Percentiles rank a stretch among this genome's conserved stretches.
These are phyloP conservation scores for Gnaphalium uliginosum DNA, from an alignment of 129 eudicot genomes.

Conservation along the genomic window DNA sequence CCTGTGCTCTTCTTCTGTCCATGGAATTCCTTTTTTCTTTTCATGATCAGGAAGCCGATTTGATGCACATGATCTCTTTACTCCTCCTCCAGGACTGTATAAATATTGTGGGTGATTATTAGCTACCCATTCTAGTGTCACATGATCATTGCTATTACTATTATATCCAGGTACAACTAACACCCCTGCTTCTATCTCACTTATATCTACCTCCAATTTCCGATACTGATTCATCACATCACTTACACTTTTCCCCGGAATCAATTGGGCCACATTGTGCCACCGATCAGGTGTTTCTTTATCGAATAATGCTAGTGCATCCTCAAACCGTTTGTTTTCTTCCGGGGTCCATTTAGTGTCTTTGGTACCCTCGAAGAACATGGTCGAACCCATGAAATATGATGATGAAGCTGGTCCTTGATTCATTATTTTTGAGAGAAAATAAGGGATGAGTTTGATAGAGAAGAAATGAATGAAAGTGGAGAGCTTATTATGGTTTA, in stretches of 20 bases:
- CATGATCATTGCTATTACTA: conserved; percentile 14
- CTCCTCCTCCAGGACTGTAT: conserved; percentile 52
- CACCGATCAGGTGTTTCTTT: conserved; percentile 83
- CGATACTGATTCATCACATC: conserved; percentile 78
- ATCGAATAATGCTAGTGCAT: conserved; percentile 67
- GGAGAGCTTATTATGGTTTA: conserved; percentile 19
- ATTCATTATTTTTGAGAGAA: conserved; percentile 28
- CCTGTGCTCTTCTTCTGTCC: conserved; percentile 99
- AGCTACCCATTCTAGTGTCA: conserved; percentile 60
- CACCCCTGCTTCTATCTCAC: conserved; percentile 81
- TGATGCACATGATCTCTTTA: conserved; percentile 39
- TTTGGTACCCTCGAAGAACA: conserved; percentile 54
- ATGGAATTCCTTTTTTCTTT: conserved; percentile 89
- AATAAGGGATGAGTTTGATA: not conserved
- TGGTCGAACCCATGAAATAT: conserved; percentile 33
- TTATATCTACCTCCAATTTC: conserved; percentile 67
- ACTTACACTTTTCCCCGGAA: conserved; percentile 66
- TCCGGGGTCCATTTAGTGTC: conserved; percentile 68
- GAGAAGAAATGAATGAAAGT: not conserved
- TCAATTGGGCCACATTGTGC: conserved; percentile 80
- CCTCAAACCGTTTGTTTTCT: conserved; percentile 80
- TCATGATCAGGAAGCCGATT: conserved; percentile 58
- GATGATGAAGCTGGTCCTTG: conserved; percentile 44
- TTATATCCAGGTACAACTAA: conserved; percentile 55
- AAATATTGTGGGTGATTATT: conserved; percentile 34